A percentile compares a stretch with the other conserved stretches of the same genome.
Conservation (phyloP, 208 protist species). For the Trypanosoma lewisi region DNA sequence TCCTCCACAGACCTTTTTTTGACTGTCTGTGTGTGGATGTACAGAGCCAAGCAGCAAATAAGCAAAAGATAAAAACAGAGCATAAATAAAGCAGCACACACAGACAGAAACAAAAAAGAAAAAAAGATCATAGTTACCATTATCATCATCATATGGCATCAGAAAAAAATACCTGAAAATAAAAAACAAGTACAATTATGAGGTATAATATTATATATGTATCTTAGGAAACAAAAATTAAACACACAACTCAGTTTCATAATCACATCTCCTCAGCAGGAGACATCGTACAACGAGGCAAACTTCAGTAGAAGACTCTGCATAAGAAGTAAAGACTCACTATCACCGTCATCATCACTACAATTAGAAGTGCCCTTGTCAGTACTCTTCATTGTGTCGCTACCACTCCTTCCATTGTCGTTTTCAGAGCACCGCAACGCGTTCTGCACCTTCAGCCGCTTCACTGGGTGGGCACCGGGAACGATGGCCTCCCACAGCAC, state of each 20-base stretch:
- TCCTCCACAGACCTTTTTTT: no score
- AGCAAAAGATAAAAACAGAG: background rate
- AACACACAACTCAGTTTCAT: background rate
- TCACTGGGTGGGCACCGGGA: slow-evolving; percentile 77
- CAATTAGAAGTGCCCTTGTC: background rate
- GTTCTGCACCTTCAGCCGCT: slow-evolving; percentile 80
- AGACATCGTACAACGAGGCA: slow-evolving; percentile 55
- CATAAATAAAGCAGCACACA: no score
- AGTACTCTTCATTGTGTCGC: background rate
- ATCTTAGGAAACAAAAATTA: slow-evolving; percentile 5
- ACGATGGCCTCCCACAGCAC: slow-evolving; percentile 82
- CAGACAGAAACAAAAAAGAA: slow-evolving; percentile 10
- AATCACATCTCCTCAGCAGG: background rate
- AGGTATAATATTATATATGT: background rate
- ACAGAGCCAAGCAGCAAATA: background rate
- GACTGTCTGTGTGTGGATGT: background rate
- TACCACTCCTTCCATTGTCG: background rate
- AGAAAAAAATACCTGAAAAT: slow-evolving; percentile 5
- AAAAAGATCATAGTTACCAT: background rate
- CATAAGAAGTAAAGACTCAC: slow-evolving; percentile 30
- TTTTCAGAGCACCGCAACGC: slow-evolving; percentile 40
- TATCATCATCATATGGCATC: no score
- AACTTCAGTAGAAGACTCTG: slow-evolving; percentile 44
- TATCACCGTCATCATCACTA: background rate
- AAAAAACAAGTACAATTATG: slow-evolving; percentile 7